Conservation (phyloP, 2,329 filamentous ascomycete species). For the Septoria linicola region DNA sequence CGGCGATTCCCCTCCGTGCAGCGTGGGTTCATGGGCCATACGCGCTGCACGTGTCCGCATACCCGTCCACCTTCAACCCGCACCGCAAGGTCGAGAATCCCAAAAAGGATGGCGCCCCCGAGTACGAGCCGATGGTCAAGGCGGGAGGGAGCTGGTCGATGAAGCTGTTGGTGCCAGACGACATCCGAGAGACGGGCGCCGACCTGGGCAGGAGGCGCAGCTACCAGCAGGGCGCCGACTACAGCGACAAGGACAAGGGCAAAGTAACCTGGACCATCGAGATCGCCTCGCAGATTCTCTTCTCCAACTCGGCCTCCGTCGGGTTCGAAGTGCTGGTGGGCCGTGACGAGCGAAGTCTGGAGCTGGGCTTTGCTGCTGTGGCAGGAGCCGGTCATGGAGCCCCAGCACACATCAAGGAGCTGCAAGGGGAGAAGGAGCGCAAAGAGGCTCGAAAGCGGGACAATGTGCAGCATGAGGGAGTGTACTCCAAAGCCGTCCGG, state of each 20-base stretch:
- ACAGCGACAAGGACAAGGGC: slow-evolving; percentile 45
- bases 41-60: slow-evolving; percentile 81
- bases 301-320: slow-evolving; percentile 83
- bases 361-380: slow-evolving; percentile 60
- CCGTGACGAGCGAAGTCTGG: slow-evolving; percentile 79
- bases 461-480: slow-evolving; percentile 67
- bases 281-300: slow-evolving; percentile 87
- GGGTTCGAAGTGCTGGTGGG: slow-evolving; percentile 84
- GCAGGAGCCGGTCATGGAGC: slow-evolving; percentile 52
- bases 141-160: slow-evolving; percentile 85
- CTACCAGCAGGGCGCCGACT: slow-evolving; percentile 43
- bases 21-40: slow-evolving; percentile 97
- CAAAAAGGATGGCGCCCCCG: slow-evolving; percentile 62
- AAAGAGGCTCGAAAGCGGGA: slow-evolving; percentile 61
- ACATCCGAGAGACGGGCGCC: slow-evolving; percentile 65
- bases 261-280: slow-evolving; percentile 86
- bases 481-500: slow-evolving; percentile 78
- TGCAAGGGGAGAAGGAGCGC: slow-evolving; percentile 51
- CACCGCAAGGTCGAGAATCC: slow-evolving; percentile 72
- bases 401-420: slow-evolving; percentile 73
- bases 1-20: slow-evolving; percentile 82
- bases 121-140: slow-evolving; percentile 96
- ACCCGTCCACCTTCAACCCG: slow-evolving; percentile 78
- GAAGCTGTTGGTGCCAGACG: slow-evolving; percentile 74
- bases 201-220: slow-evolving; percentile 36